A percentile compares a stretch with the other conserved stretches of the same genome.
These are phyloP conservation scores for Teratosphaeria viscida DNA, from an alignment of 2,329 filamentous ascomycete genomes.

Conservation along the genomic window DNA sequence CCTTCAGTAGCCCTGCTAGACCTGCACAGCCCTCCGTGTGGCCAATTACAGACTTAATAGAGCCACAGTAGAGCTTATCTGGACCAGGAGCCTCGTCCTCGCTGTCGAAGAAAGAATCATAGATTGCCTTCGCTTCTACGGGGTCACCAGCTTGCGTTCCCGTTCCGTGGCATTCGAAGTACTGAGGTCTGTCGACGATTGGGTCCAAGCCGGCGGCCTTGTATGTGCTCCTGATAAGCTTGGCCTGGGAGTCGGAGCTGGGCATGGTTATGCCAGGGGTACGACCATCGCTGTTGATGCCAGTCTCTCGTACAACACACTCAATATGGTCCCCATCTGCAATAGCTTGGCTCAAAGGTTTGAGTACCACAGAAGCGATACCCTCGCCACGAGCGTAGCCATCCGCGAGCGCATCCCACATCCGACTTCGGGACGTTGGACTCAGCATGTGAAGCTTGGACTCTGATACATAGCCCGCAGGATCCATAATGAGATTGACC, in stretches of 20 bases:
- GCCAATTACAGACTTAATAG: conserved; percentile 21
- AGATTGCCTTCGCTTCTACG: conserved; percentile 19
- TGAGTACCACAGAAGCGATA: too few species aligned
- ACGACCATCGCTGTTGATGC: conserved; percentile 16
- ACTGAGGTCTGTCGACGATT: conserved; percentile 6
- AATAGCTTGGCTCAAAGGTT: too few species aligned
- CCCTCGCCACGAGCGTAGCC: too few species aligned
- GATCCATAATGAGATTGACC: too few species aligned
- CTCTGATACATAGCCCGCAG: too few species aligned
- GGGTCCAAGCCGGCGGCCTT: conserved; percentile 14
- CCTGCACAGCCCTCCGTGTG: conserved; percentile 21
- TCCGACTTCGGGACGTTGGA: too few species aligned
- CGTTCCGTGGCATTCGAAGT: conserved; percentile 24
- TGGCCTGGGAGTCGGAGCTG: conserved; percentile 11
- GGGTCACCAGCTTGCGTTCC: conserved; percentile 26
- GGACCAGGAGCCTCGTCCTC: background rate
- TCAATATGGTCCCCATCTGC: too few species aligned
- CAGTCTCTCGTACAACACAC: background rate
- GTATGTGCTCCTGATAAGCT: conserved; percentile 2
- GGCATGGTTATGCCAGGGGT: conserved; percentile 20
- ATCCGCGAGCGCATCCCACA: too few species aligned
- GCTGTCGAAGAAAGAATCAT: conserved; percentile 6
- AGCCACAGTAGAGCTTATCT: conserved; percentile 13
- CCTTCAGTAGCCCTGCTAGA: conserved; percentile 52
- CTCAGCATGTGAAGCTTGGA: too few species aligned